Conservation (phyloP, 768 basidiomycete species). For the Naganishia randhawae region DNA sequence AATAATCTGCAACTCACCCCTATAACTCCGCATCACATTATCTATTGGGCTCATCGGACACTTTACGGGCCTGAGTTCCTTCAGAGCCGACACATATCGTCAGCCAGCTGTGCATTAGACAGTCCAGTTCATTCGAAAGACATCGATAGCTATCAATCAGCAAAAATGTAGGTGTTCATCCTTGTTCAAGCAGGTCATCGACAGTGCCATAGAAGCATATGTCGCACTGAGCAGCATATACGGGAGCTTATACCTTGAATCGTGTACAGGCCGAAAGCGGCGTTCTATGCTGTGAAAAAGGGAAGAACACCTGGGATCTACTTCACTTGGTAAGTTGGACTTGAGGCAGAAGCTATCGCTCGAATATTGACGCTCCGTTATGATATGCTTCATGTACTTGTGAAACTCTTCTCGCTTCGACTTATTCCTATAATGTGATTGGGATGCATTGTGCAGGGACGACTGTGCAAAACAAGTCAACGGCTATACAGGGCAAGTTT, state of each 20-base stretch:
- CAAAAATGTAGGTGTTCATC: neutral
- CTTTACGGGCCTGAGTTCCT: neutral
- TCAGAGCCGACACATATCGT: neutral
- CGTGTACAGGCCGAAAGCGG: slow-evolving; percentile 18
- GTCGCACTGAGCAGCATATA: neutral
- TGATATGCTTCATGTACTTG: too few species aligned
- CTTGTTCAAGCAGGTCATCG: neutral
- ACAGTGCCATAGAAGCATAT: neutral
- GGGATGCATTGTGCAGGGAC: slow-evolving; percentile 54
- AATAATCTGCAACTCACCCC: neutral
- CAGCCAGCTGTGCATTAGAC: neutral
- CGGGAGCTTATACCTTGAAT: neutral
- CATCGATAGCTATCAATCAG: neutral
- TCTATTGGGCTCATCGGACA: neutral
- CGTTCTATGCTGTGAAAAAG: slow-evolving; percentile 69
- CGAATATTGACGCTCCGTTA: neutral
- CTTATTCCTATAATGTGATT: neutral
- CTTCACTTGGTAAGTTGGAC: slow-evolving; percentile 59
- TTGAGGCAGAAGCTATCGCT: neutral
- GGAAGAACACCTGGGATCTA: slow-evolving; percentile 68
- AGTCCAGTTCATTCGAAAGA: neutral
- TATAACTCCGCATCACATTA: neutral
- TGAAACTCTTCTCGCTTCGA: too few species aligned
- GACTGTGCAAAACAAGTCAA: slow-evolving; percentile 69
- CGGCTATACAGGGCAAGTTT: slow-evolving; percentile 56